Evolutionary conservation across 768 basidiomycete genomes (phyloP), one percentile per base, ranked within the genome.

Genomic region (Boletus sp.): DNA sequence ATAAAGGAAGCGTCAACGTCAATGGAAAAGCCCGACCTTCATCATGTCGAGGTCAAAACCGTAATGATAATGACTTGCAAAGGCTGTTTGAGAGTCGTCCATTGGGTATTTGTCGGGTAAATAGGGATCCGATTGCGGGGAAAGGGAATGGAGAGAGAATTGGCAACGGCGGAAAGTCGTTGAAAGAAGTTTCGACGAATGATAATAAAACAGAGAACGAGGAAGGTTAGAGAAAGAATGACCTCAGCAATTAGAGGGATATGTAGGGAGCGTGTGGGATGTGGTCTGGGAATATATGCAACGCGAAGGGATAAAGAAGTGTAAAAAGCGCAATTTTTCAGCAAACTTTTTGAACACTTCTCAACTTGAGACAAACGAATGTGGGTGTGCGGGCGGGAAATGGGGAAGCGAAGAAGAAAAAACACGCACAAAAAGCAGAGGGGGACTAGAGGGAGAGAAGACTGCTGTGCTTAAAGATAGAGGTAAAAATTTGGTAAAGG

Each of bases 31-130:
- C 70, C 76, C 15, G 34, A 87, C 90, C 87, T 92, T 92, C 88
- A 90, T 91, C 89, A 92, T 91, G 74, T 92, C 89, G 81, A 91
- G 77, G 68, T 91, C 89, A 75, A 91, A 87, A 54, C 72, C 75
- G 80, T 88, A 90, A 58, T 81, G 79, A 70, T 90, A 90, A 65
- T 84, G 86, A 45, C 75, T 72, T 57, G 83, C 81, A 70, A 87
- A 88, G 47, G 79, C 79, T 70, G 86, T 76, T 73, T 88, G 86
- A 51, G 81, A 65, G 79, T 90, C 87, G 77, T 88, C 87, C 88
- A 89, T 85, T 61, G 73, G 56, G 61, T 69, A 56, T 19, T 49
- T 60, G 61, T 44, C 57, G 58, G 61, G 55, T 50, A 66, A 64
- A 60, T 42, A 45, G 45, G 10, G 59, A 61, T 60, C 59, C 63